These are phyloP conservation scores for Ceratobasidium theobromae DNA, from an alignment of 1,284 basidiomycete species.

Conservation along the genomic window DNA sequence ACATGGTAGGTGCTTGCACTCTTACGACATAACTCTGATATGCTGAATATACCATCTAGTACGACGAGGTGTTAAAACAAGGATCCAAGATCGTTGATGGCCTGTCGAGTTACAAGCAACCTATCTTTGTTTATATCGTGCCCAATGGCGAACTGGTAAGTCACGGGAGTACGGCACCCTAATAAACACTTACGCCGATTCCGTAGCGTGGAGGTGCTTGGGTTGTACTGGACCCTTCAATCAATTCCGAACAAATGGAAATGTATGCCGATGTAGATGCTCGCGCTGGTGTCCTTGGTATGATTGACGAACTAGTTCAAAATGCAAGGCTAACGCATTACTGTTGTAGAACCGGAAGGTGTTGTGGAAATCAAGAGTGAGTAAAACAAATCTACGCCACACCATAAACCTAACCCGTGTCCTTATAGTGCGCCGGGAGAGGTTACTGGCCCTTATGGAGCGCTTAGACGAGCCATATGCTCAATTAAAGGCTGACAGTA, in stretches of 20 bases:
- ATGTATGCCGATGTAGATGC: constrained; percentile 98
- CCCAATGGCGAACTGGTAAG: constrained; percentile 88
- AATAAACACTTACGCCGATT: background rate
- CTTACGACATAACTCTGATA: background rate
- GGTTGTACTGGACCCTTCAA: constrained; percentile 98
- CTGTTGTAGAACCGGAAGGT: constrained; percentile 82
- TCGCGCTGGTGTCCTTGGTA: constrained; percentile 85
- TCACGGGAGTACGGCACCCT: background rate
- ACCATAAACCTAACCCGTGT: background rate
- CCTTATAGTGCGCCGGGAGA: constrained; percentile 74
- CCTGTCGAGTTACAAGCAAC: constrained; percentile 94
- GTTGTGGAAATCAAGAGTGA: constrained; percentile 90
- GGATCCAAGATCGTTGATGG: constrained; percentile 98
- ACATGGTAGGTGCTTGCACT: constrained; percentile 64
- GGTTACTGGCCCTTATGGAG: constrained; percentile 89
- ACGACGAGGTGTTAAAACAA: constrained; percentile 91
- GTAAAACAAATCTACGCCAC: constrained; percentile 43
- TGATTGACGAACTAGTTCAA: constrained; percentile 18
- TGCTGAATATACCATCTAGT: constrained; percentile 44
- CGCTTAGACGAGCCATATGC: constrained; percentile 88
- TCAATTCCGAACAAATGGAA: constrained; percentile 97
- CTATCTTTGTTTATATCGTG: constrained; percentile 98
- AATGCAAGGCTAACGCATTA: background rate
- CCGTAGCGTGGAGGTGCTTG: constrained; percentile 88
- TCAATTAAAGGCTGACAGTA: constrained; percentile 75